Conservation (phyloP, 352 stramenopile genomes). For the Pythium brachiatum region DNA sequence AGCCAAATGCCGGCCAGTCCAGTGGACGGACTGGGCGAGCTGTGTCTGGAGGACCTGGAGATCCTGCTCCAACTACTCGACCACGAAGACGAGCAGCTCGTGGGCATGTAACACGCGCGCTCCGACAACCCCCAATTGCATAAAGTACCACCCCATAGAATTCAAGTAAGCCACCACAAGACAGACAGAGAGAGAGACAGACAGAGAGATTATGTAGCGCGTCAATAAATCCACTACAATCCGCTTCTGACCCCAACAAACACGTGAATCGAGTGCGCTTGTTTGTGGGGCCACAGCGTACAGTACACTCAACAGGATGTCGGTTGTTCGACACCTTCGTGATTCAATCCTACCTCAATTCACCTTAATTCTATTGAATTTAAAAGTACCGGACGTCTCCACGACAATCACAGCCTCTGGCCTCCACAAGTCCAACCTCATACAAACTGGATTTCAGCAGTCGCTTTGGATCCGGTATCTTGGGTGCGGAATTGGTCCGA, state of each 20-base stretch:
- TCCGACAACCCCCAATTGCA: not conserved
- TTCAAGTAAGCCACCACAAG: not conserved
- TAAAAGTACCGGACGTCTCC: no score
- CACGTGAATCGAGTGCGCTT: not conserved
- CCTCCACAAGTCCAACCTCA: not conserved
- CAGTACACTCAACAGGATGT: no score
- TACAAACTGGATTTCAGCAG: slow-evolving; percentile 1
- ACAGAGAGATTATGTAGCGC: not conserved
- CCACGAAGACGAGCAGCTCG: slow-evolving; percentile 7
- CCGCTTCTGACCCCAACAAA: not conserved
- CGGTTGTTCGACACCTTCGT: no score
- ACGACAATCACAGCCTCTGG: no score
- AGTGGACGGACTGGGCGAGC: slow-evolving; percentile 14
- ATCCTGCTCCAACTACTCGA: slow-evolving; percentile 24
- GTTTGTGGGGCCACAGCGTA: no score
- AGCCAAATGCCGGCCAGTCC: not conserved
- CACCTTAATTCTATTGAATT: no score
- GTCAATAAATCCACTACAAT: slow-evolving; percentile 1
- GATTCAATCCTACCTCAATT: no score
- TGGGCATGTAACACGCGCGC: not conserved
- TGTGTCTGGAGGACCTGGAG: slow-evolving; percentile 22
- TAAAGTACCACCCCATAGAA: not conserved
- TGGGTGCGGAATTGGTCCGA: not conserved
- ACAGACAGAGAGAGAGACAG: not conserved
- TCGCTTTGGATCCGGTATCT: not conserved